These are phyloP conservation scores for Fusarium praegraminearum DNA, from an alignment of 2,329 filamentous ascomycete species.

Conservation along the genomic window DNA sequence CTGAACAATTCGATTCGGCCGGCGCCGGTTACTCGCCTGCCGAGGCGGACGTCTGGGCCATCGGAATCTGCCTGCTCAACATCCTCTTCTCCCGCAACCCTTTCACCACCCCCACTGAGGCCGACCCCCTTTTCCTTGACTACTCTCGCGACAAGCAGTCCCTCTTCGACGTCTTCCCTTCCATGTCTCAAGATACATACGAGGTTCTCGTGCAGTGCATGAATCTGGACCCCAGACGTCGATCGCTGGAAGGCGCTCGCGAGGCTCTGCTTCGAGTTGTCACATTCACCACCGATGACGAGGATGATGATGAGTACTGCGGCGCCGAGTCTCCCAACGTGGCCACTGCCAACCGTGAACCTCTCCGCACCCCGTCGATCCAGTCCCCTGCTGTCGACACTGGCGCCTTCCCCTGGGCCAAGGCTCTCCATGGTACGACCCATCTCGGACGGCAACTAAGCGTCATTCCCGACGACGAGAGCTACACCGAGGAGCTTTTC, in stretches of 20 bases:
- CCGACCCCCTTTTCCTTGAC: constrained; percentile 93
- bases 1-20: constrained; percentile 94
- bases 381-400: constrained; percentile 85
- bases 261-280: constrained; percentile 82
- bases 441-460: constrained; percentile 86
- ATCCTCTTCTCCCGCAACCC: constrained; percentile 97
- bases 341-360: constrained; percentile 90
- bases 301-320: constrained; percentile 93
- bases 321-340: constrained; percentile 81
- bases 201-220: constrained; percentile 92
- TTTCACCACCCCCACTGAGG: constrained; percentile 88
- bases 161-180: constrained; percentile 97
- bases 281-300: constrained; percentile 94
- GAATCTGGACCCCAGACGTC: constrained; percentile 89
- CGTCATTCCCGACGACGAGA: constrained; percentile 83
- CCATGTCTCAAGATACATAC: constrained; percentile 98
- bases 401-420: constrained; percentile 94
- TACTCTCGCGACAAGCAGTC: constrained; percentile 94
- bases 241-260: constrained; percentile 82
- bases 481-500: constrained; percentile 87
- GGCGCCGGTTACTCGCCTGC: constrained; percentile 91
- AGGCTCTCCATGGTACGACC: constrained; percentile 83
- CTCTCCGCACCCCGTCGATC: constrained; percentile 93
- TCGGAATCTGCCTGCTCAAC: constrained; percentile 96
- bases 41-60: constrained; percentile 95